Evolutionary conservation across 2,329 filamentous ascomycete species (phyloP).

Genomic region (Sporothrix curviconia): DNA sequence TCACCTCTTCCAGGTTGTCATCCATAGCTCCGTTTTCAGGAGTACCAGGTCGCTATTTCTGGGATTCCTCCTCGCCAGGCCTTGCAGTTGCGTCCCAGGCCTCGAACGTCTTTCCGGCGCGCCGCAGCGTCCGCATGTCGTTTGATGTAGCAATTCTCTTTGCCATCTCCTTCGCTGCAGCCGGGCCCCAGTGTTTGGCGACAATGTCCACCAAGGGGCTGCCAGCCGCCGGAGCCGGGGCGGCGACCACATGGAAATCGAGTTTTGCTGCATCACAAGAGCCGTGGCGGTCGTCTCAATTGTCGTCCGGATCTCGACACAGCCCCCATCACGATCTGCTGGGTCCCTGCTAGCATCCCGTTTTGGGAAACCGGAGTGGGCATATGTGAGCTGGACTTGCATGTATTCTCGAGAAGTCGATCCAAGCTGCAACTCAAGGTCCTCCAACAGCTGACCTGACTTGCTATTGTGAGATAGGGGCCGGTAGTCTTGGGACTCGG

Average conservation of each 20-base stretch:
- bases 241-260: conserved; percentile 47
- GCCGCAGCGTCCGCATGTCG: conserved; percentile 3
- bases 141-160: conserved; percentile 23
- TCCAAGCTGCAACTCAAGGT: conserved; percentile 52
- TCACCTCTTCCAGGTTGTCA: conserved; percentile 13
- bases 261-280: conserved; percentile 42
- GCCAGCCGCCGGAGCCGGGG: conserved; percentile 27
- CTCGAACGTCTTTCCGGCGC: not conserved
- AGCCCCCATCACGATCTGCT: conserved; percentile 22
- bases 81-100: not conserved
- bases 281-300: conserved; percentile 49
- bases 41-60: not conserved
- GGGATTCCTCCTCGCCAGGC: not conserved
- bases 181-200: conserved; percentile 42
- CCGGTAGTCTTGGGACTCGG: conserved; percentile 20
- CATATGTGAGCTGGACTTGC: conserved; percentile 46
- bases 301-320: conserved; percentile 38
- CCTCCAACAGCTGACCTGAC: conserved; percentile 51
- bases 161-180: conserved; percentile 38
- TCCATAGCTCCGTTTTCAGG: not conserved
- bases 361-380: conserved; percentile 49
- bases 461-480: conserved; percentile 26
- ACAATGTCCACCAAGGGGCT: conserved; percentile 40
- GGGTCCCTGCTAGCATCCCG: conserved; percentile 10
- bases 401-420: conserved; percentile 43